Conservation (phyloP, 2,329 filamentous ascomycete genomes). For the Aspergillus cejpii region DNA sequence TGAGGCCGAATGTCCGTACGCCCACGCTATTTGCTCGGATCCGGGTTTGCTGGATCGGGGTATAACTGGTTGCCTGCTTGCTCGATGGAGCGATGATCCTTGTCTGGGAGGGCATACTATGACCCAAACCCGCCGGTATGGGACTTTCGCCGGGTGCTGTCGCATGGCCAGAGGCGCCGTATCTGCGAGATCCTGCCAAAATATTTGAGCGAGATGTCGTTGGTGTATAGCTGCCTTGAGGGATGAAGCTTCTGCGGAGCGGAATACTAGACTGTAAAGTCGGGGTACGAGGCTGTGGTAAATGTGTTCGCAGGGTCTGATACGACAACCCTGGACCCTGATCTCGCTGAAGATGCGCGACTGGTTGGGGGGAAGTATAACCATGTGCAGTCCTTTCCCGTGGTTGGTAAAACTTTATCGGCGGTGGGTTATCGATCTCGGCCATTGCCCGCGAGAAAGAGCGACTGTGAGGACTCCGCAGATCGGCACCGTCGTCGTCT, state of each 20-base stretch:
- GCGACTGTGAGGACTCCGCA: conserved; percentile 27
- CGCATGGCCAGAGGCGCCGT: conserved; percentile 25
- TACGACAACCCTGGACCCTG: conserved; percentile 18
- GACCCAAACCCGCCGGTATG: conserved; percentile 17
- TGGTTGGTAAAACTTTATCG: conserved; percentile 24
- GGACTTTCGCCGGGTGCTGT: conserved; percentile 16
- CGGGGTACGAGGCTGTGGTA: conserved; percentile 27
- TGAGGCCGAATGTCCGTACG: conserved; percentile 30
- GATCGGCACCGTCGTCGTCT: conserved; percentile 33
- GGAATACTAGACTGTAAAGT: conserved; percentile 32
- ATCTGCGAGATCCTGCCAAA: conserved; percentile 39
- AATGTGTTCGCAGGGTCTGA: conserved; percentile 20
- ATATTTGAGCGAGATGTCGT: conserved; percentile 36
- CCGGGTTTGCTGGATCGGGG: conserved; percentile 34
- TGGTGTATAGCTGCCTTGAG: conserved; percentile 30
- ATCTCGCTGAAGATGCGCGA: conserved; percentile 21
- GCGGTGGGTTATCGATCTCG: conserved; percentile 31
- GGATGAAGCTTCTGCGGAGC: conserved; percentile 34
- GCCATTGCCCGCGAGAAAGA: conserved; percentile 41
- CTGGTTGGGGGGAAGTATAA: conserved; percentile 22
- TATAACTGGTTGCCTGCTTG: conserved; percentile 35
- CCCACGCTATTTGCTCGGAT: conserved; percentile 35
- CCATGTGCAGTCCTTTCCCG: conserved; percentile 32
- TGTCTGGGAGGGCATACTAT: conserved; percentile 22
- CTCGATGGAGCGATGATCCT: conserved; percentile 31